phyloP scores from a whole-genome alignment of 306 rosid genomes.

The Prunus armeniaca region DNA sequence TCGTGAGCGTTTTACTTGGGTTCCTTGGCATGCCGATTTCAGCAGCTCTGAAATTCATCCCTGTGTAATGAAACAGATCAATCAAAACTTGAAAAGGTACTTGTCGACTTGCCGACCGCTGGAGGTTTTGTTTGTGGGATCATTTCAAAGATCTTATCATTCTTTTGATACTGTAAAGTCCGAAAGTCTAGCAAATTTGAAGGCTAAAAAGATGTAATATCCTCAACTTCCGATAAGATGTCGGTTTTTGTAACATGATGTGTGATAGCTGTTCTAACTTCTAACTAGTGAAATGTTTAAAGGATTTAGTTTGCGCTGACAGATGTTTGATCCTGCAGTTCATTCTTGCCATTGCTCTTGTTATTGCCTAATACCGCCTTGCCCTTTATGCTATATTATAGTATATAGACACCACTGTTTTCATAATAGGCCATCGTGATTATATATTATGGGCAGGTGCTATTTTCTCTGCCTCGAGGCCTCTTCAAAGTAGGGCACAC shows the following conservation, averaged over 20 bases:
- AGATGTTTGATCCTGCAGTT: background rate
- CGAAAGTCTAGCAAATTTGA: conserved; percentile 10
- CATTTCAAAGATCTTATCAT: conserved; percentile 13
- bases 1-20: conserved; percentile 57
- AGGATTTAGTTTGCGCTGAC: background rate
- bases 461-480: too few relatives aligned
- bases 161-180: conserved; percentile 3
- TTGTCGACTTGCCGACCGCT: conserved; percentile 7
- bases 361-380: background rate
- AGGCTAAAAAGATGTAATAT: conserved; percentile 6
- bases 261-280: background rate
- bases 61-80: conserved; percentile 45
- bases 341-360: background rate
- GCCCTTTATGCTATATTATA: too few relatives aligned
- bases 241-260: conserved; percentile 3
- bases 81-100: conserved; percentile 30
- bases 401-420: too few relatives aligned
- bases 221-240: background rate
- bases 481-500: too few relatives aligned
- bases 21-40: conserved; percentile 92
- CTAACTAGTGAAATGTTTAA: background rate
- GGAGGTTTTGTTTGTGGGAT: conserved; percentile 13
- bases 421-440: too few relatives aligned
- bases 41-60: conserved; percentile 79
- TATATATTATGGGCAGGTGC: too few relatives aligned